These are phyloP conservation scores for Leishmania mexicana DNA, from an alignment of 208 protist genomes.

Conservation along the genomic window DNA sequence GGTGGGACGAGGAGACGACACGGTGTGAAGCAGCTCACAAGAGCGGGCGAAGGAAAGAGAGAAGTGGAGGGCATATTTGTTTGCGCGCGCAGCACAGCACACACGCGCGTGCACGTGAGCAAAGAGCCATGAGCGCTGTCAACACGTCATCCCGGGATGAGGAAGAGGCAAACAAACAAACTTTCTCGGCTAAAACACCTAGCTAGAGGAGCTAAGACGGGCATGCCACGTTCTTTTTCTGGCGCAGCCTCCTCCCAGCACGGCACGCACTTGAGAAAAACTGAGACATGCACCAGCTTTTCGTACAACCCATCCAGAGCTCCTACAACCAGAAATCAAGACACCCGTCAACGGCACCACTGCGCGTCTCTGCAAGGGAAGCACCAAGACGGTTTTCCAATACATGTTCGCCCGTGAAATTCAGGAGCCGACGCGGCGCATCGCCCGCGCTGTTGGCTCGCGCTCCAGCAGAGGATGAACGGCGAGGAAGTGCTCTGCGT, in stretches of 20 bases:
- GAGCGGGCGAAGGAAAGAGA: not conserved
- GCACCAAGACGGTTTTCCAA: not conserved
- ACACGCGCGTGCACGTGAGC: not conserved
- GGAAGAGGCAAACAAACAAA: not conserved
- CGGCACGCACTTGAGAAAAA: not conserved
- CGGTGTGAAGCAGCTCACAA: constrained; percentile 7
- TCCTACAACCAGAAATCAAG: not conserved
- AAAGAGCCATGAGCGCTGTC: not conserved
- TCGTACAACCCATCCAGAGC: not conserved
- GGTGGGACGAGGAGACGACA: not conserved
- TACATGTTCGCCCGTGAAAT: not conserved
- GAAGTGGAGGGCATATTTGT: not conserved
- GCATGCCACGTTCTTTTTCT: not conserved
- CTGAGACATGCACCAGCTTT: not conserved
- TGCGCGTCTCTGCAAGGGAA: not conserved
- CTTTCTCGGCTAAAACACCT: not conserved
- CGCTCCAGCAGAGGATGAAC: constrained; percentile 47
- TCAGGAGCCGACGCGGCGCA: constrained; percentile 16
- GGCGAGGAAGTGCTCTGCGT: constrained; percentile 78
- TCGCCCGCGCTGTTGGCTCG: constrained; percentile 16
- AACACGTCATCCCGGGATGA: not conserved
- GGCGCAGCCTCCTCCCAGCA: not conserved
- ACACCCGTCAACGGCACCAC: not conserved
- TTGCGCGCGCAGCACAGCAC: not conserved
- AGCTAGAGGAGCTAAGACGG: not conserved